Evolutionary conservation across 352 stramenopile species (phyloP).

Genomic region (Pythium dissimile): DNA sequence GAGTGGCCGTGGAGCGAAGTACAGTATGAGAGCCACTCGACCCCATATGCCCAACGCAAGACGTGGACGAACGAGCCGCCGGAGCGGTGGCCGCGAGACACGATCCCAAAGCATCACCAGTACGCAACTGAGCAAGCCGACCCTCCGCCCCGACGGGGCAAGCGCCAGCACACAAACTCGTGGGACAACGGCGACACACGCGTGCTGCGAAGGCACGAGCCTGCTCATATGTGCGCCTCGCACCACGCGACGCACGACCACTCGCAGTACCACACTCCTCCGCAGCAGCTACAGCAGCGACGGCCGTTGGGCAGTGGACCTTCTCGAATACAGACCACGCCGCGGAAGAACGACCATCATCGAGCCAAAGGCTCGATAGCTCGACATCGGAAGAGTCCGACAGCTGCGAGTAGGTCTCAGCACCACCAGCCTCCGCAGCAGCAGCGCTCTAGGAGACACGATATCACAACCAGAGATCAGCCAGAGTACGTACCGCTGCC

Average conservation of each 20-base stretch:
- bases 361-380: not conserved
- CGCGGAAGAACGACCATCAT: constrained; percentile 7
- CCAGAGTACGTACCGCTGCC: not conserved
- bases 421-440: constrained; percentile 3
- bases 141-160: constrained; percentile 4
- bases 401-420: not conserved
- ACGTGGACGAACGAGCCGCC: not conserved
- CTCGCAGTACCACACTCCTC: not conserved
- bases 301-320: not conserved
- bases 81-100: not conserved
- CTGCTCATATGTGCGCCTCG: not conserved
- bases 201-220: constrained; percentile 10
- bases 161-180: constrained; percentile 17
- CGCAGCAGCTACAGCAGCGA: not conserved
- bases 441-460: not conserved
- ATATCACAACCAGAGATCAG: not conserved
- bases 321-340: not conserved
- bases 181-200: constrained; percentile 16
- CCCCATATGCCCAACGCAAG: not conserved
- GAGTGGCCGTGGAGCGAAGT: constrained; percentile 5
- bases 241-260: not conserved
- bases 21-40: not conserved
- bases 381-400: constrained; percentile 14
- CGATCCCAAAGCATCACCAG: constrained; percentile 11
- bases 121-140: not conserved